These are phyloP conservation scores for Clonostachys rosea DNA, from an alignment of 2,329 filamentous ascomycete genomes.

Conservation along the genomic window DNA sequence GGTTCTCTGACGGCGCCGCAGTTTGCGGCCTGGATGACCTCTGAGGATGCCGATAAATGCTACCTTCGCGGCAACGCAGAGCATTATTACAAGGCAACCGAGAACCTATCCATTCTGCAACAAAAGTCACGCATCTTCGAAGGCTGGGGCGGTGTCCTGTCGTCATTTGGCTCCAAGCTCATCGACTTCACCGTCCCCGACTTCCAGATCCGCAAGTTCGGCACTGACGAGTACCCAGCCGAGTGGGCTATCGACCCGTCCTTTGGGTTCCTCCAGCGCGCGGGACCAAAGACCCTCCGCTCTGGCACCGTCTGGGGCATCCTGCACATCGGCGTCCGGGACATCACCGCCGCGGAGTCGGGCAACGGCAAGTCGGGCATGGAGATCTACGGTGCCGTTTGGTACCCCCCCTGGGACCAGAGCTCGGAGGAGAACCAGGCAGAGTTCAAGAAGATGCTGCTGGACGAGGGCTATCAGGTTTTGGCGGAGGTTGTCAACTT, in stretches of 20 bases:
- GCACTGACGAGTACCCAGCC: neutral
- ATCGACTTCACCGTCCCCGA: slow-evolving; percentile 1
- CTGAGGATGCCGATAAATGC: neutral
- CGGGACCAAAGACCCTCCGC: neutral
- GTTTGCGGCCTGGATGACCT: slow-evolving; percentile 1
- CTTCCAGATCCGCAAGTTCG: neutral
- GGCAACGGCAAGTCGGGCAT: neutral
- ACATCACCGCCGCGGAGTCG: neutral
- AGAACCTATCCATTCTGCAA: neutral
- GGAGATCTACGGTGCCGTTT: neutral
- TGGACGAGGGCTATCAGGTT: slow-evolving; percentile 1
- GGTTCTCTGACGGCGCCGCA: neutral
- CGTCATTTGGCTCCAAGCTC: neutral
- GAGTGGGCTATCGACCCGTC: neutral
- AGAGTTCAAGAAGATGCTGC: neutral
- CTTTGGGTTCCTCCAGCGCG: neutral
- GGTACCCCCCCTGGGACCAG: neutral
- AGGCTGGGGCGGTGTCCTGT: slow-evolving; percentile 1
- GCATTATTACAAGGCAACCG: slow-evolving; percentile 1
- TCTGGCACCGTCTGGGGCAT: neutral
- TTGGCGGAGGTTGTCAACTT: slow-evolving; percentile 1
- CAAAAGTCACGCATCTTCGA: slow-evolving; percentile 1
- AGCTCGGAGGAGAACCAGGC: neutral
- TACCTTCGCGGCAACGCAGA: neutral
- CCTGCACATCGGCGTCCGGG: slow-evolving; percentile 1